Percentiles rank a stretch among this genome's conserved stretches.
Evolutionary conservation across 2,329 filamentous ascomycete species (phyloP).

Genomic region (Phyllosticta citrichinensis): DNA sequence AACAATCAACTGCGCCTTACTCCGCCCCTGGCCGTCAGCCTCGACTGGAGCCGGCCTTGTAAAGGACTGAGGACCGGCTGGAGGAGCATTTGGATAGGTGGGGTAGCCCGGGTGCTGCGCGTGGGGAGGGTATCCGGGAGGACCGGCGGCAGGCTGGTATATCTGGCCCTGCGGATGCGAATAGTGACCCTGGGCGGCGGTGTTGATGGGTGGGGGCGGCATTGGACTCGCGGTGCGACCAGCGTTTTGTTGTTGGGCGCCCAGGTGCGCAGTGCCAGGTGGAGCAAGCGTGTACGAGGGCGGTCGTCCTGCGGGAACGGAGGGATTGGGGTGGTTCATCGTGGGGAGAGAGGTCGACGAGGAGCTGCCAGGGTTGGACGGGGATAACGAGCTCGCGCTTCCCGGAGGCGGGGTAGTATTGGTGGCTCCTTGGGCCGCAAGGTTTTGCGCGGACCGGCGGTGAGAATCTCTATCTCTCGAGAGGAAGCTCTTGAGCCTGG

Average conservation of each 20-base stretch:
- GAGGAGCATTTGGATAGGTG: constrained; percentile 20
- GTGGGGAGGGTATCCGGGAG: constrained; percentile 29
- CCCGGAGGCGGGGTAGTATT: constrained; percentile 29
- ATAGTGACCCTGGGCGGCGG: constrained; percentile 33
- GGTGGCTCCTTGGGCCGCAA: constrained; percentile 23
- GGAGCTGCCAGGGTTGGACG: constrained; percentile 28
- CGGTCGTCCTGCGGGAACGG: constrained; percentile 48
- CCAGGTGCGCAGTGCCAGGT: constrained; percentile 25
- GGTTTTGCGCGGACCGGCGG: constrained; percentile 56
- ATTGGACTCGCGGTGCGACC: constrained; percentile 43
- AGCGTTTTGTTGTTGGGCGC: constrained; percentile 12
- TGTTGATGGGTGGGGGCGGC: constrained; percentile 46
- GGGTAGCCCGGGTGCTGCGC: constrained; percentile 20
- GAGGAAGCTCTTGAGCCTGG: constrained; percentile 68
- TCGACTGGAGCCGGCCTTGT: constrained; percentile 43
- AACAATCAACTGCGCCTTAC: constrained; percentile 94
- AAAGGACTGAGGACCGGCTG: constrained; percentile 23
- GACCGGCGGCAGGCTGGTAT: constrained; percentile 27
- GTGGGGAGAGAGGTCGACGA: constrained; percentile 33
- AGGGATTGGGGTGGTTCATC: constrained; percentile 48
- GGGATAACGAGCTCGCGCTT: constrained; percentile 25
- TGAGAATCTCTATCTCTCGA: constrained; percentile 49
- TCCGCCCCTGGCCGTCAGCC: constrained; percentile 78
- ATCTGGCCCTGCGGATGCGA: constrained; percentile 33
- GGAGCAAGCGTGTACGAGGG: constrained; percentile 52